Conservation (phyloP, 2,329 filamentous ascomycete species). For the Ophiostoma triangulosporum region DNA sequence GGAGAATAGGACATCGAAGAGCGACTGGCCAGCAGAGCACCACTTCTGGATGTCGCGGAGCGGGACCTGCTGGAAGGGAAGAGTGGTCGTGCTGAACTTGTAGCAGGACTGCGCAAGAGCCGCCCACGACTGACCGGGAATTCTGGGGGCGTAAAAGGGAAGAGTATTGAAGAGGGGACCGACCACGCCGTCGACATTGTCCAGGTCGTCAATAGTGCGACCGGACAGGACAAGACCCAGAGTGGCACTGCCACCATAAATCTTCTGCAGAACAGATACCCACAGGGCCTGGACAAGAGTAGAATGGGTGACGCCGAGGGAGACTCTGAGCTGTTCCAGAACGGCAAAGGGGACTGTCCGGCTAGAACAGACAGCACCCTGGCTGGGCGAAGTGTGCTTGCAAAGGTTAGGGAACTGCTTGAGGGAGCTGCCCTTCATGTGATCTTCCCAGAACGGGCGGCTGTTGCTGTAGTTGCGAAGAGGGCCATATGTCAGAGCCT, state of each 20-base stretch:
- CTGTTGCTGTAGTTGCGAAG: slow-evolving; percentile 32
- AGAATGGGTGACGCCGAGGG: slow-evolving; percentile 62
- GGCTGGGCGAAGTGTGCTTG: not conserved
- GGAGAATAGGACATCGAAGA: slow-evolving; percentile 75
- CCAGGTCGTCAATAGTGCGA: slow-evolving; percentile 54
- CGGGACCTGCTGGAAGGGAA: slow-evolving; percentile 67
- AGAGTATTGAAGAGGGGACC: slow-evolving; percentile 87
- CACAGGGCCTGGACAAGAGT: slow-evolving; percentile 66
- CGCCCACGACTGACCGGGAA: slow-evolving; percentile 35
- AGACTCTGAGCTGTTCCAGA: slow-evolving; percentile 40
- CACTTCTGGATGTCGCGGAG: slow-evolving; percentile 72
- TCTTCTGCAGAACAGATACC: slow-evolving; percentile 45
- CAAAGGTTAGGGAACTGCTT: slow-evolving; percentile 14
- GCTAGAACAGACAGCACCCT: slow-evolving; percentile 10
- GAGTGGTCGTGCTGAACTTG: slow-evolving; percentile 50
- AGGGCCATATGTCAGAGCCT: slow-evolving; percentile 57
- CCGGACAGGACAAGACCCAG: slow-evolving; percentile 72
- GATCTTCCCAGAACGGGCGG: slow-evolving; percentile 52
- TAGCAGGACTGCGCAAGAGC: slow-evolving; percentile 53
- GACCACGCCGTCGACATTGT: slow-evolving; percentile 51
- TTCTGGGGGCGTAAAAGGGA: slow-evolving; percentile 41
- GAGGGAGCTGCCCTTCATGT: slow-evolving; percentile 29
- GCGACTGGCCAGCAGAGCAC: slow-evolving; percentile 42
- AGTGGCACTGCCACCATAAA: slow-evolving; percentile 33
- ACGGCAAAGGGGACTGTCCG: slow-evolving; percentile 24